Evolutionary conservation across 208 protist genomes (phyloP), one percentile per base, ranked within the genome.

Genomic region (Crithidia fasciculata): DNA sequence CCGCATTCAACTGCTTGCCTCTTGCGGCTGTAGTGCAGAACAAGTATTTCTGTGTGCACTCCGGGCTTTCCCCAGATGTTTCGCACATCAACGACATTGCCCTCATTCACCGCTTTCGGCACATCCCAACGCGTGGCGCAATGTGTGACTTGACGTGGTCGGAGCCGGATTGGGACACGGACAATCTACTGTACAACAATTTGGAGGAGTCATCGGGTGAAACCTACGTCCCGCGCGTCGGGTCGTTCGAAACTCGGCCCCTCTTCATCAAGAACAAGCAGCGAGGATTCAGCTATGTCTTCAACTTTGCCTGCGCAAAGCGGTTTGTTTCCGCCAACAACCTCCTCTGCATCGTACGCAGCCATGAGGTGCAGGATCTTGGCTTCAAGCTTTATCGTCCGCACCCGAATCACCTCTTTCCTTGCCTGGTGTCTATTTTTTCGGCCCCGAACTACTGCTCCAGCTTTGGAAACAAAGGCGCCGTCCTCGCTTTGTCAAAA

Each of bases 71-170:
- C 36, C 99, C 98, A 15, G 93, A 99, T 74, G 85, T 99, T 8
- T 88, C 94, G 3, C 83, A 84, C 36, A 76, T 99, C 68, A 86
- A 97, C 12, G 94, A 99, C 73, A 96, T 99, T 62, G 64, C 85
- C 18, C 81, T 87, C 40, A 95, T 99, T 73, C 61, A 95, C 44
- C 90, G 99, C 7, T 99, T 99, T 57, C 99, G 97, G 18, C 97
- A 99, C 72, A 93, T 99, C 8, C 98, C 99, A n/a, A 95, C 99
- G 67, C 91, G 83, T 43, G 97, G 99, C 9, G 88, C 99, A 12
- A 93, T 99, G 61, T 99, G 99, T 89, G 99, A 99, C 76, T 84
- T 99, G 41, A 83, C 99, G 6, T 99, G 99, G 99, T 96, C 97
- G 10, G 99, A 99, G 82, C 99, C 99, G 7, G 97, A 99, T 69